These are phyloP conservation scores for Eimeria maxima DNA, from an alignment of 169 alveolate genomes.

Conservation along the genomic window DNA sequence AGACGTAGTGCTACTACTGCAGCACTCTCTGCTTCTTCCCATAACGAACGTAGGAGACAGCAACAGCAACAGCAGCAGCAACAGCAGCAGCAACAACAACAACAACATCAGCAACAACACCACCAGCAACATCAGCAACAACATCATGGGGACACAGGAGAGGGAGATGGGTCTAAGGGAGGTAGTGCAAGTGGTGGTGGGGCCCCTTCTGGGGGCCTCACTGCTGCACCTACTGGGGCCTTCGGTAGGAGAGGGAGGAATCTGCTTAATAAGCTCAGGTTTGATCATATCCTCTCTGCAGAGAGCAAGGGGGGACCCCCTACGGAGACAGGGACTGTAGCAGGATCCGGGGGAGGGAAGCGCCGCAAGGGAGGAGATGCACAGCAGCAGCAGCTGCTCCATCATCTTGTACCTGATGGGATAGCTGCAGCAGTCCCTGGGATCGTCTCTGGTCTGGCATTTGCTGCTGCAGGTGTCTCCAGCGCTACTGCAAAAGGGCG, in stretches of 20 bases:
- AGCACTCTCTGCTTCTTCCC: not conserved
- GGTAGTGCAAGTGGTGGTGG: not conserved
- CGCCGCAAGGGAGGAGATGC: not conserved
- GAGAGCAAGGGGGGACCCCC: slow-evolving; percentile 34
- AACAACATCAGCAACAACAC: no score
- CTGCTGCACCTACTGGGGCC: not conserved
- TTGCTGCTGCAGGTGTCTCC: slow-evolving; percentile 48
- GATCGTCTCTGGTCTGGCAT: not conserved
- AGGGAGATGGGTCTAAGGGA: no score
- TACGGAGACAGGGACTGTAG: not conserved
- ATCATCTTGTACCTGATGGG: not conserved
- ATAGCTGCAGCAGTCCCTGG: not conserved
- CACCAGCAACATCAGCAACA: no score
- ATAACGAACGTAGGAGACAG: not conserved
- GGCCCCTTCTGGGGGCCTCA: not conserved
- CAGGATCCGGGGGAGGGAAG: not conserved
- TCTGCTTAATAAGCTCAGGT: not conserved
- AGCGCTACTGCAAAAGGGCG: slow-evolving; percentile 1
- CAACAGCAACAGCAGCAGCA: slow-evolving; percentile 10
- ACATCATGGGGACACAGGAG: not conserved
- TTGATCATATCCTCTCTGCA: not conserved
- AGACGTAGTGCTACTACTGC: not conserved
- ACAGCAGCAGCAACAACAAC: no score
- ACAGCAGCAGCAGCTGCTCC: slow-evolving; percentile 57
- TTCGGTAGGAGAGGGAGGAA: not conserved